A percentile compares a stretch with the other conserved stretches of the same genome.
Conservation (phyloP, 257 asterid genomes). For the Nicotiana sylvestris region DNA sequence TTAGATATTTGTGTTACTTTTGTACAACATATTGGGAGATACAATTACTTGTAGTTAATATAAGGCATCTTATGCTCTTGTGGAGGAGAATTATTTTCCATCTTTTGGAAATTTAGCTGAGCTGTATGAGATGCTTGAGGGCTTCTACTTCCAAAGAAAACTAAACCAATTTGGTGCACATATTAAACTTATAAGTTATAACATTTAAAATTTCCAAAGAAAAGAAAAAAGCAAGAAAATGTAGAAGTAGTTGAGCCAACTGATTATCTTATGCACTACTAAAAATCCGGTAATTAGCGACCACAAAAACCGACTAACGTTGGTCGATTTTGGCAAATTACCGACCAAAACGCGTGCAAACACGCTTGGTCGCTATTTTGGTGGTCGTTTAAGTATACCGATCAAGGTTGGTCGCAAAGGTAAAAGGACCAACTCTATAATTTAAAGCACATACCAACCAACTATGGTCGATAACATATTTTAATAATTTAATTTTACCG, state of each 20-base stretch:
- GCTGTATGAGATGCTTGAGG: slow-evolving; percentile 8
- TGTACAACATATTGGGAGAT: neutral
- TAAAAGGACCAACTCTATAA: no score
- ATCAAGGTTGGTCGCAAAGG: no score
- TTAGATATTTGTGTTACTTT: neutral
- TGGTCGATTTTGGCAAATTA: no score
- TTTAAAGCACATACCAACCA: no score
- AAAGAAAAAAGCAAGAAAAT: neutral
- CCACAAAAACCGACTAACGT: no score
- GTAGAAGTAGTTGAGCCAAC: neutral
- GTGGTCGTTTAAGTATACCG: no score
- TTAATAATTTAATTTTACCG: no score
- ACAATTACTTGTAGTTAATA: neutral
- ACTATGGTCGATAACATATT: no score
- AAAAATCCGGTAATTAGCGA: no score
- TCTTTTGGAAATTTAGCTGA: neutral
- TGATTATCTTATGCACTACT: neutral
- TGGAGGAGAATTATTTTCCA: no score
- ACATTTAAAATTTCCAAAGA: neutral
- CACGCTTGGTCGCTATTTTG: no score
- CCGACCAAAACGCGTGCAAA: no score
- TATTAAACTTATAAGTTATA: neutral
- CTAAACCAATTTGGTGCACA: neutral
- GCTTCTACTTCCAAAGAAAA: neutral
- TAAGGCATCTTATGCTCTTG: neutral